Evolutionary conservation across 1,284 basidiomycete species (phyloP), one percentile per base, ranked within the genome.

Genomic region (Fomitiporia mediterranea): DNA sequence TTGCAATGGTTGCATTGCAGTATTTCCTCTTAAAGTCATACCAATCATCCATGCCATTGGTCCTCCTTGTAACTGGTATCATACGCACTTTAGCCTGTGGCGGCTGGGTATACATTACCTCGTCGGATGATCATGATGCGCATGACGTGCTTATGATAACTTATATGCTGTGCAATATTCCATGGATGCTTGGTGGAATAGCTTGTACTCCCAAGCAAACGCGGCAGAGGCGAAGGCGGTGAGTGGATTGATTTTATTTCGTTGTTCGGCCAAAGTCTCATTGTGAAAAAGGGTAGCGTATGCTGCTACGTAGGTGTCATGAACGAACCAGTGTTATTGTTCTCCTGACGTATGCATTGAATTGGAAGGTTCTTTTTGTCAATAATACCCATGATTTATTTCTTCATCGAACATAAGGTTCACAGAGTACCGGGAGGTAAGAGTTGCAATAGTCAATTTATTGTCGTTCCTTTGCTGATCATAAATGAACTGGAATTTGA

Each of bases 31-130:
- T 82, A 44, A 74, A 77, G 34, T 67, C 74, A 0, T 52, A 68
- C 7, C 63, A 66, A 23, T 80, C 80, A 17, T 71, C 64, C 39
- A 68, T 82, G n/a, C 76, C 87, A 0, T 72, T 72, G 13, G 62
- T 84, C 54, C 73, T 94, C 37, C 78, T 87, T 34, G 62, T 82
- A 9, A 74, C 78, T 28, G 93, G 94, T 0, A 61, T 93, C 13
- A 67, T 90, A 25, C 77, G 94, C 59, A 95, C 94, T 0, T 69
- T 97, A 21, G 80, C 83, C 4, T 97, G 94, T 63, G 92, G 89
- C 25, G 93, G 93, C 25, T 98, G 93, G 93, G 91, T 96, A 44
- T 97, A 87, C 66, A 84, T 97, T 64, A 96, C 94, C 0, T 89
- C 86, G 3, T 82, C 71, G 35, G 91, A 94, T 65, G 80, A 89